Evolutionary conservation across 305 asterid genomes (phyloP).

Genomic region (Striga hermonthica): DNA sequence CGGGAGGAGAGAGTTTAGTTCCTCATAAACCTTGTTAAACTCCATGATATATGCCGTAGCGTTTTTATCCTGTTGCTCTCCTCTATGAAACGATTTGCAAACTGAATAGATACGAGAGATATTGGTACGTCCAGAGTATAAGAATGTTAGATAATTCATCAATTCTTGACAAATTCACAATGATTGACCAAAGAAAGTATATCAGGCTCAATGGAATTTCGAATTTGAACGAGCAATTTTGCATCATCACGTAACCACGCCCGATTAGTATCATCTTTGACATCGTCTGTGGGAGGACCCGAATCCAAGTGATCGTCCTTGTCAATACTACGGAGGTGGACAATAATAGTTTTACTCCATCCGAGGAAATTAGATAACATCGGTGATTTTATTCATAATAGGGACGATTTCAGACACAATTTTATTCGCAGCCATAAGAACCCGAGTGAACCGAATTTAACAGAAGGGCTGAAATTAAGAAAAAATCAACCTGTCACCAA

Average conservation of each 20-base stretch:
- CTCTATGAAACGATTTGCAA: not conserved
- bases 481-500: too few species aligned
- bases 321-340: not conserved
- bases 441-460: too few species aligned
- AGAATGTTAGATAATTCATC: not conserved
- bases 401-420: too few species aligned
- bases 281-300: not conserved
- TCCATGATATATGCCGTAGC: not conserved
- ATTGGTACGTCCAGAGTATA: not conserved
- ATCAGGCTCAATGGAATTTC: too few species aligned
- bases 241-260: not conserved
- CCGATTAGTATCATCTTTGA: not conserved
- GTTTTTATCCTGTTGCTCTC: not conserved
- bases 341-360: too few species aligned
- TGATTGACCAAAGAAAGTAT: not conserved
- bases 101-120: not conserved
- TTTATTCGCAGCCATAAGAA: too few species aligned
- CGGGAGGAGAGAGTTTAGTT: too few species aligned
- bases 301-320: not conserved
- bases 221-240: too few species aligned
- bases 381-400: too few species aligned
- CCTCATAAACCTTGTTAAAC: too few species aligned
- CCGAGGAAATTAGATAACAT: too few species aligned
- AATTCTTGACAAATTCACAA: not conserved
- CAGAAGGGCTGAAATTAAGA: too few species aligned